These are phyloP conservation scores for Neonectria coccinea DNA, from an alignment of 2,329 filamentous ascomycete species.

Conservation along the genomic window DNA sequence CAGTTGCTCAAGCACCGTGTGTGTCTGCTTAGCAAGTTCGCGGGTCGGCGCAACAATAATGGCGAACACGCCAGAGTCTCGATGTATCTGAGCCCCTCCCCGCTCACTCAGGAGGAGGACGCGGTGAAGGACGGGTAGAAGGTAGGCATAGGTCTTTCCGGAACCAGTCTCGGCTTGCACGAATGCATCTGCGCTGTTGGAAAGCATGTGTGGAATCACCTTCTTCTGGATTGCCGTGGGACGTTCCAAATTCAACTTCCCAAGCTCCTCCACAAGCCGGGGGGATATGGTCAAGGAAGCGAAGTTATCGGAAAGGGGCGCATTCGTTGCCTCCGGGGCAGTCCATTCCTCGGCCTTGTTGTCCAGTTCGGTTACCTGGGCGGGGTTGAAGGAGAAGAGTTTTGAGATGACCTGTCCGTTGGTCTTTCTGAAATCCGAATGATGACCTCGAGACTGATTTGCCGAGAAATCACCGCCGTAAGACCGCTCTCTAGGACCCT, in stretches of 20 bases:
- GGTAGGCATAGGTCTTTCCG: slow-evolving; percentile 96
- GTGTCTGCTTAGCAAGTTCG: slow-evolving; percentile 94
- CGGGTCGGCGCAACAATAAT: slow-evolving; percentile 94
- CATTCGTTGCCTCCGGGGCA: slow-evolving; percentile 84
- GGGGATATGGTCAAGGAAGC: slow-evolving; percentile 85
- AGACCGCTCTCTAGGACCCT: slow-evolving; percentile 29
- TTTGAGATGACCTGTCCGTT: slow-evolving; percentile 81
- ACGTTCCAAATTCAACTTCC: slow-evolving; percentile 88
- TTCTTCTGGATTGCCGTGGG: slow-evolving; percentile 96
- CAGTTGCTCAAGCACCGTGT: slow-evolving; percentile 84
- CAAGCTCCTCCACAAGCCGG: slow-evolving; percentile 83
- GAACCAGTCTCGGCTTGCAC: slow-evolving; percentile 98
- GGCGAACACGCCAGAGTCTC: slow-evolving; percentile 91
- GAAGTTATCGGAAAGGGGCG: slow-evolving; percentile 88
- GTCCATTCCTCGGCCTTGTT: slow-evolving; percentile 63
- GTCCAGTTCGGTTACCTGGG: slow-evolving; percentile 72
- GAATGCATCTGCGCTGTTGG: slow-evolving; percentile 89
- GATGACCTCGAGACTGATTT: slow-evolving; percentile 39
- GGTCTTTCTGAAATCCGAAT: slow-evolving; percentile 39
- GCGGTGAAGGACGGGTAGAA: slow-evolving; percentile 90
- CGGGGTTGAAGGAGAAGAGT: slow-evolving; percentile 90
- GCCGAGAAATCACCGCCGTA: slow-evolving; percentile 33
- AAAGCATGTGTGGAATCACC: slow-evolving; percentile 82
- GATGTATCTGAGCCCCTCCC: slow-evolving; percentile 72
- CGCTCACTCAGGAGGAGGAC: slow-evolving; percentile 80